Conservation (phyloP, 306 rosid genomes). For the Hippophae tibetana region DNA sequence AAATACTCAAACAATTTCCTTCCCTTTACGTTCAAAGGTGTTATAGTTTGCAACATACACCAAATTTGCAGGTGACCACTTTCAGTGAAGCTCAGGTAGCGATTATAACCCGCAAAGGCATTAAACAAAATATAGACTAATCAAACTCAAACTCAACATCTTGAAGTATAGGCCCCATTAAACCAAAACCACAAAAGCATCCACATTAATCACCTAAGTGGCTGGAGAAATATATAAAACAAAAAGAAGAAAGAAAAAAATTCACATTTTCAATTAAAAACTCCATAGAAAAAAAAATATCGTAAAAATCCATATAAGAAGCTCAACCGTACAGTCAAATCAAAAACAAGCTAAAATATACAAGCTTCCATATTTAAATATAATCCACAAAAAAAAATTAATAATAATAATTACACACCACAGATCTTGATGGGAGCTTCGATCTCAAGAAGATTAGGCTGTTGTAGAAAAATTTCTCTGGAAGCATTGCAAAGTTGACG, state of each 20-base stretch:
- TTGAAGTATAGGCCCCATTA: background rate
- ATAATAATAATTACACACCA: conserved; percentile 16
- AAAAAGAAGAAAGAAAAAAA: background rate
- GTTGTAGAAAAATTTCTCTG: conserved; percentile 29
- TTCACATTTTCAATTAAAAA: too few relatives aligned
- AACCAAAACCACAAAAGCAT: background rate
- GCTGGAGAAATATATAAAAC: background rate
- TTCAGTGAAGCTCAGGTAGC: conserved; percentile 1
- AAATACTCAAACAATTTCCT: background rate
- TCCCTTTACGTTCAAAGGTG: background rate
- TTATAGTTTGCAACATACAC: background rate
- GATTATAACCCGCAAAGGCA: conserved; percentile 1
- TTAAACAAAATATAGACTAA: background rate
- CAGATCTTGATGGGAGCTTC: conserved; percentile 39
- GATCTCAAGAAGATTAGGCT: conserved; percentile 30
- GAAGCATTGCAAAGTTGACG: conserved; percentile 27
- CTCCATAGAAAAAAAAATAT: background rate
- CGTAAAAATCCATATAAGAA: background rate
- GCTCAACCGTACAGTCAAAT: background rate
- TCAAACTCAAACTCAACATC: conserved; percentile 4
- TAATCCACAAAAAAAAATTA: background rate
- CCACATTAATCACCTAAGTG: too few relatives aligned
- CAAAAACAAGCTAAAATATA: background rate
- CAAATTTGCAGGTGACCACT: conserved; percentile 5
- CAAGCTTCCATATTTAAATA: background rate